phyloP scores from a whole-genome alignment of 31 red algal species.

The Porphyra umbilicalis region DNA sequence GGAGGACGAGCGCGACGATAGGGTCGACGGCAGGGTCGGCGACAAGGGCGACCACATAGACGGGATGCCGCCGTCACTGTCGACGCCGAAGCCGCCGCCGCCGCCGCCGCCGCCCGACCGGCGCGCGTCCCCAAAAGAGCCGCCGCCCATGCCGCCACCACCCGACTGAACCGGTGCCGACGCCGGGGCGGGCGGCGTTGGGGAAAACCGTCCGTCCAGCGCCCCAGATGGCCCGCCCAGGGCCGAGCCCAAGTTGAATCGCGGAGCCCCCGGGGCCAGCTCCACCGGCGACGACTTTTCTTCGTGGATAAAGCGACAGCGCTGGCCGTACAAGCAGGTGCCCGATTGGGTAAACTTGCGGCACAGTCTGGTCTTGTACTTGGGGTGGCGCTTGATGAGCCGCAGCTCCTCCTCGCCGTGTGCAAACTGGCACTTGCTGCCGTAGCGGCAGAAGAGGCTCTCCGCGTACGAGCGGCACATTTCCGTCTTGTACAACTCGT shows the following conservation, averaged over 20 bases:
- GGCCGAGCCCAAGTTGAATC: neutral
- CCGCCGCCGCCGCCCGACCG: too few relatives aligned
- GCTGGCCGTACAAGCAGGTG: constrained; percentile 42
- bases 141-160: neutral
- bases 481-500: constrained; percentile 82
- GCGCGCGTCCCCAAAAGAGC: too few relatives aligned
- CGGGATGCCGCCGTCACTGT: neutral
- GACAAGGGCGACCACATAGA: neutral
- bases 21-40: neutral
- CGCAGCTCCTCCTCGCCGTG: constrained; percentile 73
- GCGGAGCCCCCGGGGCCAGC: neutral
- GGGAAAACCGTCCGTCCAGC: neutral
- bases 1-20: neutral
- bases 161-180: neutral
- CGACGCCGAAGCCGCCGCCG: neutral
- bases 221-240: neutral
- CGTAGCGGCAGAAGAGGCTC: constrained; percentile 65
- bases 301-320: constrained; percentile 73
- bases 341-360: constrained; percentile 47
- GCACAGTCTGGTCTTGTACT: constrained; percentile 83
- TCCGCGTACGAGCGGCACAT: constrained; percentile 63
- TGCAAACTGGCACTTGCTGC: constrained; percentile 73
- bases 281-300: neutral
- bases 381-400: constrained; percentile 41
- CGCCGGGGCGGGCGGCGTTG: neutral